Base-by-base conservation (phyloP, 345 rosid genomes). In the Excoecaria cochinchinensis region DNA sequence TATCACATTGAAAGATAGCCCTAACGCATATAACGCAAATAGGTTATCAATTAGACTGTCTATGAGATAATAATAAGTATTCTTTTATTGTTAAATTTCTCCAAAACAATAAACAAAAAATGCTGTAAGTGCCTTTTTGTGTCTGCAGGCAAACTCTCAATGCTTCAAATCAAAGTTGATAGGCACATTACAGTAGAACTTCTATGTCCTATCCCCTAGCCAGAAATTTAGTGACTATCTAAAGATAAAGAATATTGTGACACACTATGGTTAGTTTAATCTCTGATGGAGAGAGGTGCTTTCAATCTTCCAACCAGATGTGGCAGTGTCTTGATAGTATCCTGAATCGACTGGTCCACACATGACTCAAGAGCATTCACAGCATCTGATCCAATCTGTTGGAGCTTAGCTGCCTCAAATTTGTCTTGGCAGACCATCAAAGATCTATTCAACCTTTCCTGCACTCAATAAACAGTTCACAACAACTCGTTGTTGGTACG, bases 361-460 rank as follows among this genome's bases (percentile, higher is more conserved):
- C 99, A 95, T 2, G 91, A 78, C 82, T 92, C 98, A 83, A 93
- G 25, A 19, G n/a, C 58, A 15, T 55, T 87, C 67, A 80, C 44
- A 0, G 92, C 89, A 8, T 83, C 89, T 7, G 88, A 75, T 72
- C 86, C 86, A 58, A 74, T 77, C 82, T 83, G 82, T 69, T 88
- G 97, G 71, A 87, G 86, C 89, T 88, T 92, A 7, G 94, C 84
- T 64, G 90, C 72, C 81, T 95, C 97, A 74, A 86, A 91, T 76
- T 84, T 95, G 74, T 92, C 97, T 82, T 90, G 95, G 88, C 97
- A 95, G 71, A 95, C 99, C 93, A 87, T 85, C 65, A 95, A 50
- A 71, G 99, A 85, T 79, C 97, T 85, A 77, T 85, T 91, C 81
- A 95, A 38, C 79, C 91, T 86, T 88, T 95, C 97, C 97, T 95